Percentiles rank a stretch among this genome's conserved stretches.
phyloP scores from a whole-genome alignment of 202 grass and related monocot genomes.

The Eragrostis tef region DNA sequence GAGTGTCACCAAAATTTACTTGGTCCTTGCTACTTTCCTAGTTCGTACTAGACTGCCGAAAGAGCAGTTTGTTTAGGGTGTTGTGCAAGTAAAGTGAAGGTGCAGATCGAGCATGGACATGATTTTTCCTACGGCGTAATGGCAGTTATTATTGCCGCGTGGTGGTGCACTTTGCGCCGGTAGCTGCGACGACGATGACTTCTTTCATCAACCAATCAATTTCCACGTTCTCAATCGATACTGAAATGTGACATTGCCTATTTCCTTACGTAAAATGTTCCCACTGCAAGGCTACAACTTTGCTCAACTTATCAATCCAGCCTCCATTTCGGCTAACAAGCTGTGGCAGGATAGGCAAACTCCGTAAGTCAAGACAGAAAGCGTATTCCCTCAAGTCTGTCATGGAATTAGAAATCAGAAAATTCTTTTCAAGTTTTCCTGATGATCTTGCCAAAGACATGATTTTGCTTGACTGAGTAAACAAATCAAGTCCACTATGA shows the following conservation, averaged over 20 bases:
- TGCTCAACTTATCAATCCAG: neutral
- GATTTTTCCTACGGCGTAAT: conserved; percentile 16
- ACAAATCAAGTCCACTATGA: neutral
- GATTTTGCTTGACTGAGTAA: neutral
- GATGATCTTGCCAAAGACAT: neutral
- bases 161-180: neutral
- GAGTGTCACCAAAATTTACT: neutral
- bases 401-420: neutral
- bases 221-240: neutral
- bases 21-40: conserved; percentile 11
- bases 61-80: conserved; percentile 22
- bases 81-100: conserved; percentile 23
- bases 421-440: neutral
- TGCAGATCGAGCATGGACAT: conserved; percentile 16
- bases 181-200: neutral
- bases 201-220: neutral
- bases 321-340: neutral
- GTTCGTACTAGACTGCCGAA: neutral
- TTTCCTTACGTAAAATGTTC: neutral
- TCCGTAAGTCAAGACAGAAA: neutral
- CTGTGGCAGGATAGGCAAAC: neutral
- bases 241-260: neutral
- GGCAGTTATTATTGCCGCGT: conserved; percentile 25
- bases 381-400: neutral
- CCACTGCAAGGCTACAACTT: neutral